A percentile compares a stretch with the other conserved stretches of the same genome.
Conservation (phyloP, 2,329 filamentous ascomycete genomes). For the Penicillium sp. region DNA sequence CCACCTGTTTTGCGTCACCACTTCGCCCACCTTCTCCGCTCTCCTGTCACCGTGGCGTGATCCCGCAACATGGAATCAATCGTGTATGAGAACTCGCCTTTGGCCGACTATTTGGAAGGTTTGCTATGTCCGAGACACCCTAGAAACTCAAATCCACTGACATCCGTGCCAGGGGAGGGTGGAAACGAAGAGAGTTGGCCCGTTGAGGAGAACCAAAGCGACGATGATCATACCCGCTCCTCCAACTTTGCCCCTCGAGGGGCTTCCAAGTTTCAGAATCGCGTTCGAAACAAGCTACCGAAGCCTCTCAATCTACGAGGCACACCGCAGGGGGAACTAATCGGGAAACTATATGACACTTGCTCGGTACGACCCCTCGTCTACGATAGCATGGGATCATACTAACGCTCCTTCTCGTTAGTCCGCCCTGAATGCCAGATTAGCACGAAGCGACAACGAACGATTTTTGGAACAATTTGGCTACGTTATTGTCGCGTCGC, state of each 20-base stretch:
- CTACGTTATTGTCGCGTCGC: constrained; percentile 88
- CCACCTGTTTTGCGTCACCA: constrained; percentile 62
- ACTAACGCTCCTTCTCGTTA: constrained; percentile 17
- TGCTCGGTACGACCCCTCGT: constrained; percentile 43
- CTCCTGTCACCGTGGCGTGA: constrained; percentile 28
- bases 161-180: constrained; percentile 42
- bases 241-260: constrained; percentile 52
- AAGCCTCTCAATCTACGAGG: constrained; percentile 44
- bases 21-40: constrained; percentile 17
- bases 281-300: constrained; percentile 50
- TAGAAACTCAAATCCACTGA: constrained; percentile 11
- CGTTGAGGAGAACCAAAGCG: constrained; percentile 29
- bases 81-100: constrained; percentile 79
- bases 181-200: constrained; percentile 43
- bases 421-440: constrained; percentile 39
- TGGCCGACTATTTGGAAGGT: constrained; percentile 90
- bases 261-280: constrained; percentile 48
- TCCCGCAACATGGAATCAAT: constrained; percentile 72
- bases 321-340: constrained; percentile 28
- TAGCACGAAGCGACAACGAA: constrained; percentile 75
- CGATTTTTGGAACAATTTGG: constrained; percentile 90
- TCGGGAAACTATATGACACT: constrained; percentile 45
- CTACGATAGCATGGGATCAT: background rate
- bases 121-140: constrained; percentile 27
- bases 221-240: constrained; percentile 29